These are phyloP conservation scores for Albophoma yamanashiensis DNA, from an alignment of 2,329 filamentous ascomycete species.

Conservation along the genomic window DNA sequence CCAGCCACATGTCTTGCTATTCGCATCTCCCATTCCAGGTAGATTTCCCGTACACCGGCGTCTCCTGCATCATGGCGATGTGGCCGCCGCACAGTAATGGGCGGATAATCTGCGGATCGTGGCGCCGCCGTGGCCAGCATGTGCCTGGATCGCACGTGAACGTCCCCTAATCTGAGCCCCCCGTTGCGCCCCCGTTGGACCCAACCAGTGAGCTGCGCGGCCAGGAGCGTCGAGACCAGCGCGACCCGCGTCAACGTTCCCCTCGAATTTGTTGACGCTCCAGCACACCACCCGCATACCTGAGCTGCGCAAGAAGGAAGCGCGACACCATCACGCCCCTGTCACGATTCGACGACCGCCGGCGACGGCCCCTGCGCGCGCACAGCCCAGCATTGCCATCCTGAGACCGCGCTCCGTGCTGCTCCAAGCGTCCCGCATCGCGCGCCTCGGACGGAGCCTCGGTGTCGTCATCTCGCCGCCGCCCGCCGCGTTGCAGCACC, in stretches of 20 bases:
- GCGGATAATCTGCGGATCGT: slow-evolving; percentile 3
- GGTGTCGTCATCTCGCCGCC: slow-evolving; percentile 2
- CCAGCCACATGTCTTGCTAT: background rate
- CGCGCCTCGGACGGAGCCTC: background rate
- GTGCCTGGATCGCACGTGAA: slow-evolving; percentile 6
- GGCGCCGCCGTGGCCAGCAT: background rate
- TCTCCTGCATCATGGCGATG: background rate
- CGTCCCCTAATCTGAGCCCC: background rate
- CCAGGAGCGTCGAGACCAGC: slow-evolving; percentile 4
- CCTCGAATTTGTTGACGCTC: background rate
- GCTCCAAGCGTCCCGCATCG: background rate
- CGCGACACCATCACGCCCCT: slow-evolving; percentile 1
- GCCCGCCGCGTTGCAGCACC: background rate
- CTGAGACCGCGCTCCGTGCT: background rate
- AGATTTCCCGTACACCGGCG: background rate
- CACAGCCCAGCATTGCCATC: background rate
- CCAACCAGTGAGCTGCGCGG: background rate
- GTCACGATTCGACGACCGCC: slow-evolving; percentile 1
- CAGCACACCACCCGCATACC: slow-evolving; percentile 1
- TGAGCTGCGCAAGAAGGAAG: background rate
- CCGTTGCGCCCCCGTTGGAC: background rate
- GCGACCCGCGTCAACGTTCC: slow-evolving; percentile 9
- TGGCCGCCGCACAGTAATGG: background rate
- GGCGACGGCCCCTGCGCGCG: background rate
- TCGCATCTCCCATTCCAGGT: background rate